These are phyloP conservation scores for Tuber indicum DNA, from an alignment of 495 filamentous ascomycete species.

Conservation along the genomic window DNA sequence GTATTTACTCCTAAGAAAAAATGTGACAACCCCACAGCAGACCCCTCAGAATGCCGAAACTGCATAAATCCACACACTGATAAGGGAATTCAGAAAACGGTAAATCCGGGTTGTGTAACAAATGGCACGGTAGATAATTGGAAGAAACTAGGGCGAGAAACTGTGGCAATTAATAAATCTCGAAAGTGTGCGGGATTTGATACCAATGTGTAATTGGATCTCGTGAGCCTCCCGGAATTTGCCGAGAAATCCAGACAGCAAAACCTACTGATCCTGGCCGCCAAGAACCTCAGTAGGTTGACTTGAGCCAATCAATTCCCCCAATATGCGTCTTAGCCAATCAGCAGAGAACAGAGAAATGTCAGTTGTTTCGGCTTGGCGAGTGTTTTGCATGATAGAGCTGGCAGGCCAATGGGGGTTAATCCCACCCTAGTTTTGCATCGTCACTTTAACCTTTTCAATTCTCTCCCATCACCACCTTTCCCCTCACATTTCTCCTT, in stretches of 20 bases:
- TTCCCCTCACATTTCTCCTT: conserved; percentile 1
- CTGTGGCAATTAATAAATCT: not conserved
- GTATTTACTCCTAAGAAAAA: not conserved
- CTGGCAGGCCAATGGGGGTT: not conserved
- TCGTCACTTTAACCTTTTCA: conserved; percentile 16
- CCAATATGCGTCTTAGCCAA: not conserved
- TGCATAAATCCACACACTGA: not conserved
- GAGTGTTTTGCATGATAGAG: not conserved
- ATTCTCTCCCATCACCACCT: conserved; percentile 10
- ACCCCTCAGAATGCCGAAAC: not conserved
- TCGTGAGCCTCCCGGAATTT: not conserved
- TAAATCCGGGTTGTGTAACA: not conserved
- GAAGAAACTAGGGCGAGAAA: not conserved
- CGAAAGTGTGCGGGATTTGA: conserved; percentile 1
- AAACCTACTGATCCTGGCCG: not conserved
- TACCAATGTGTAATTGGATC: conserved; percentile 1
- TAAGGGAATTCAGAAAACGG: not conserved
- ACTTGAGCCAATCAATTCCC: not conserved
- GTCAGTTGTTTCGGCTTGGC: conserved; percentile 1
- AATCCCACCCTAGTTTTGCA: not conserved
- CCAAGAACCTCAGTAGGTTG: not conserved
- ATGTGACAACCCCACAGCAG: not conserved
- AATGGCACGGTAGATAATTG: not conserved
- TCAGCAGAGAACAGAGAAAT: not conserved
- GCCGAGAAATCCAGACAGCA: not conserved